Evolutionary conservation across 2,329 filamentous ascomycete species (phyloP).

Genomic region (Diaporthe humulicola): DNA sequence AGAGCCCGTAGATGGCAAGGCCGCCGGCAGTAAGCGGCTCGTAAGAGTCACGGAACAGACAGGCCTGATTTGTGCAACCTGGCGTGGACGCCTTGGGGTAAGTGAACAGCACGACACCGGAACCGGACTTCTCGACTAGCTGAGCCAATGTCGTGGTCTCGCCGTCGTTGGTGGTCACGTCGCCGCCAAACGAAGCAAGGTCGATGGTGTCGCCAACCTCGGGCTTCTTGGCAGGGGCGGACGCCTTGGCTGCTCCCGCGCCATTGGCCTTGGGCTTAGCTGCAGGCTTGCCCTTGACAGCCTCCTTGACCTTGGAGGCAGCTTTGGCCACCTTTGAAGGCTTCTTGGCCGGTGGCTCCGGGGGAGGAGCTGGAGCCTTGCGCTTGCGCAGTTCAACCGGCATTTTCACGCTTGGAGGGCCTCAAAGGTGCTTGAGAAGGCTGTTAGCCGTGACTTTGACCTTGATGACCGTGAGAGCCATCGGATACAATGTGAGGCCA

Average conservation of each 20-base stretch:
- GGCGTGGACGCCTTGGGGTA: slow-evolving; percentile 96
- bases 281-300: slow-evolving; percentile 44
- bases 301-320: slow-evolving; percentile 52
- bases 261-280: slow-evolving; percentile 49
- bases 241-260: slow-evolving; percentile 49
- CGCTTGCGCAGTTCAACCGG: slow-evolving; percentile 72
- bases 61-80: slow-evolving; percentile 94
- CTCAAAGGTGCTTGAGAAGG: neutral
- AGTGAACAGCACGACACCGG: slow-evolving; percentile 91
- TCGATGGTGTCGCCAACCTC: slow-evolving; percentile 68
- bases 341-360: slow-evolving; percentile 63
- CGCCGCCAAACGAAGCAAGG: slow-evolving; percentile 73
- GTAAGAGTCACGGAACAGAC: slow-evolving; percentile 92
- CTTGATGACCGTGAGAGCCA: neutral
- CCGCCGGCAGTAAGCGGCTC: slow-evolving; percentile 81
- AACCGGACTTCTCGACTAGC: slow-evolving; percentile 85
- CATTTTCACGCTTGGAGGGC: slow-evolving; percentile 54
- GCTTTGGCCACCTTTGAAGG: slow-evolving; percentile 55
- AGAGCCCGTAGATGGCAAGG: slow-evolving; percentile 90
- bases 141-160: slow-evolving; percentile 82
- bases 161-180: slow-evolving; percentile 89
- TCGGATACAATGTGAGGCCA: neutral
- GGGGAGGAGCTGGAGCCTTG: slow-evolving; percentile 65
- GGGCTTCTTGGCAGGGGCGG: slow-evolving; percentile 54
- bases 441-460: slow-evolving; percentile 24